Evolutionary conservation across 345 rosid species (phyloP).

Genomic region (Camelina neglecta): DNA sequence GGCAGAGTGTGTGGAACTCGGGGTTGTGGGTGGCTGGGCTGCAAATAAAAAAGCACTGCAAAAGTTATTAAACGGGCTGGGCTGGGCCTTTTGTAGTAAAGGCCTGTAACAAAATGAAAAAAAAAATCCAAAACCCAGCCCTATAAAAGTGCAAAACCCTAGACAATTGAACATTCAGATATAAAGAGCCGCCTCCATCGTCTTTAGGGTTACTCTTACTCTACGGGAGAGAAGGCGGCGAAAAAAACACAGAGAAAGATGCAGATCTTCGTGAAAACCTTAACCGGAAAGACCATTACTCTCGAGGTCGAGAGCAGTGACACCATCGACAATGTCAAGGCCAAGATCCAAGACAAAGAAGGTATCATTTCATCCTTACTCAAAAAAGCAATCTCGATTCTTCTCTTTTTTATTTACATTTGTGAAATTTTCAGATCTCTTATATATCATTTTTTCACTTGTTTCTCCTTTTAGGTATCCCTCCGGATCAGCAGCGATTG

Average conservation of each 20-base stretch:
- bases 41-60: not conserved
- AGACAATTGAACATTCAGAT: not conserved
- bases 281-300: slow-evolving; percentile 93
- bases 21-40: too few relatives aligned
- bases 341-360: slow-evolving; percentile 95
- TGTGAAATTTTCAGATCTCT: slow-evolving; percentile 2
- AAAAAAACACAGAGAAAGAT: slow-evolving; percentile 37
- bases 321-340: slow-evolving; percentile 88
- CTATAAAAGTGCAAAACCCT: slow-evolving; percentile 33
- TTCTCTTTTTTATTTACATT: not conserved
- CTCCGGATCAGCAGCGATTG: slow-evolving; percentile 91
- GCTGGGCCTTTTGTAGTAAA: not conserved
- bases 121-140: not conserved
- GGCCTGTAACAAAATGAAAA: not conserved
- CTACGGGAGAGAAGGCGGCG: slow-evolving; percentile 19
- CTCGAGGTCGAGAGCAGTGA: slow-evolving; percentile 94
- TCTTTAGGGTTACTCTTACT: not conserved
- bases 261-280: slow-evolving; percentile 97
- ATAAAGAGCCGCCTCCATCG: slow-evolving; percentile 18
- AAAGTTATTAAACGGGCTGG: not conserved
- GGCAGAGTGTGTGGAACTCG: too few relatives aligned
- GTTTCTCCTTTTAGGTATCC: slow-evolving; percentile 54
- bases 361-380: slow-evolving; percentile 42
- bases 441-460: not conserved
- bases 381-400: not conserved